Conservation (phyloP, 345 rosid genomes). For the Abelmoschus esculentus region DNA sequence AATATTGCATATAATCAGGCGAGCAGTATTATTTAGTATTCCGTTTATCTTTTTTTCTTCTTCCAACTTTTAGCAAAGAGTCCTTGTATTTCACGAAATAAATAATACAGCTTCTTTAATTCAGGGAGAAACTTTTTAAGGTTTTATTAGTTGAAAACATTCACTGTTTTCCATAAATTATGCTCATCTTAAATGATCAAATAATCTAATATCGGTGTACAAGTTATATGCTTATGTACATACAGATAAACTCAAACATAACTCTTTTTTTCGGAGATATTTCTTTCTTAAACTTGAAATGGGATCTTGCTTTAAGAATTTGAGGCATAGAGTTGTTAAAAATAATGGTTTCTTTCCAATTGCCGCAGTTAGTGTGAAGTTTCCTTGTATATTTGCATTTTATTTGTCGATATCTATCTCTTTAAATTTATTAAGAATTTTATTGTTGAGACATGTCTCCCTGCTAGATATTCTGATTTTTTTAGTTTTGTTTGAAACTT, state of each 20-base stretch:
- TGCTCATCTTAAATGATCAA: background rate
- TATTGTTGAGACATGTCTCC: background rate
- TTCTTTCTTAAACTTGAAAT: background rate
- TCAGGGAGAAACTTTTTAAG: background rate
- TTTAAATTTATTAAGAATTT: background rate
- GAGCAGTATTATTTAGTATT: constrained; percentile 19
- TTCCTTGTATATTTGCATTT: background rate
- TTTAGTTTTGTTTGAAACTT: background rate
- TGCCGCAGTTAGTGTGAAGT: background rate
- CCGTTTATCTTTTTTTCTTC: background rate
- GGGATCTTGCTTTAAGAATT: background rate
- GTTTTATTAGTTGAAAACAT: background rate
- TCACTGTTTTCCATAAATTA: background rate
- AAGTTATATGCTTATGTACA: background rate
- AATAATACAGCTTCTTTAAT: background rate
- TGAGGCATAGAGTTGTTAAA: background rate
- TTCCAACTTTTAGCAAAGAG: background rate
- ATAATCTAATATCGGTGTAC: background rate
- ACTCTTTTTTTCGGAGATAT: background rate
- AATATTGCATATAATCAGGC: constrained; percentile 93
- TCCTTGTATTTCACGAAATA: background rate
- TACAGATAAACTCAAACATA: background rate
- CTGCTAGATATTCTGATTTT: background rate
- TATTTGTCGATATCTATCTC: background rate
- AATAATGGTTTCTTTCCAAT: background rate